These are phyloP conservation scores for Acidiella bohemica DNA, from an alignment of 495 filamentous ascomycete genomes.

Conservation along the genomic window DNA sequence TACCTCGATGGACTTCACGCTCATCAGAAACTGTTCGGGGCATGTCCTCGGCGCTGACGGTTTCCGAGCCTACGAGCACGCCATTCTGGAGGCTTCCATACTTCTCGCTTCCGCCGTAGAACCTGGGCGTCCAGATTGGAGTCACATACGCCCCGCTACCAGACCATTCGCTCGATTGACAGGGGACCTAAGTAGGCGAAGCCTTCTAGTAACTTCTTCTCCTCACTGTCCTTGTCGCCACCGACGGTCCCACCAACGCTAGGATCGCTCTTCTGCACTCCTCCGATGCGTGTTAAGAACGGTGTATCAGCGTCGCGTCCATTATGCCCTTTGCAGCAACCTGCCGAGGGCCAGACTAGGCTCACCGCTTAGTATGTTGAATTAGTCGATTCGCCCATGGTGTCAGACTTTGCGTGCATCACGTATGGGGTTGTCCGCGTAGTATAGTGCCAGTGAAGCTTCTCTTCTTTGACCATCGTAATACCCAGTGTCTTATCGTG, in stretches of 20 bases:
- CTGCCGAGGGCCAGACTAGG: too few relatives aligned
- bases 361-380: too few relatives aligned
- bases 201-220: background rate
- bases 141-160: too few relatives aligned
- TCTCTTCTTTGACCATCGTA: too few relatives aligned
- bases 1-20: conserved; percentile 8
- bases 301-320: too few relatives aligned
- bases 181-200: background rate
- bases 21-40: conserved; percentile 2
- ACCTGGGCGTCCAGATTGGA: conserved; percentile 12
- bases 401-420: too few relatives aligned
- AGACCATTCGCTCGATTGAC: background rate
- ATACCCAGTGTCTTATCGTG: too few relatives aligned
- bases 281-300: conserved; percentile 6
- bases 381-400: too few relatives aligned
- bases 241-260: conserved; percentile 1
- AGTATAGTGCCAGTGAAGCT: too few relatives aligned
- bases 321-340: too few relatives aligned
- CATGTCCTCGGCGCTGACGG: conserved; percentile 5
- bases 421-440: too few relatives aligned
- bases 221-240: background rate
- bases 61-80: conserved; percentile 15
- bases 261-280: conserved; percentile 2
- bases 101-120: conserved; percentile 12
- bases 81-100: conserved; percentile 15